Percentiles rank a stretch among this genome's conserved stretches.
These are phyloP conservation scores for Sporormia fimetaria DNA, from an alignment of 495 filamentous ascomycete species.

Conservation along the genomic window DNA sequence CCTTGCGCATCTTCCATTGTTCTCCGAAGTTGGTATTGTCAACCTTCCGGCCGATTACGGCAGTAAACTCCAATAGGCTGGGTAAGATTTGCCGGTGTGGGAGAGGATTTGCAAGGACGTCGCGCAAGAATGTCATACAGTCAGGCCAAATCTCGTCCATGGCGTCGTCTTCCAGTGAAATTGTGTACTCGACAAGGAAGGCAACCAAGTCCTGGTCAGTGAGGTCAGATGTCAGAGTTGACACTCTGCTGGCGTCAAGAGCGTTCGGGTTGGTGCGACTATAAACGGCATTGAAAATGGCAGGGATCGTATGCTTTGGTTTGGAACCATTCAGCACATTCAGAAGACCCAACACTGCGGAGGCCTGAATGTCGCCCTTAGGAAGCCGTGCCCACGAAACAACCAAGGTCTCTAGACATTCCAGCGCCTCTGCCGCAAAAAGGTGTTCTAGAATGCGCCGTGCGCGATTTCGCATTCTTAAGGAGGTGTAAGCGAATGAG, in stretches of 20 bases:
- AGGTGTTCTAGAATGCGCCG: slow-evolving; percentile 82
- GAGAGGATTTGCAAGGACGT: slow-evolving; percentile 86
- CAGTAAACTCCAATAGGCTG: slow-evolving; percentile 75
- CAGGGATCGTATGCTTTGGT: slow-evolving; percentile 85
- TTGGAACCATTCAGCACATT: slow-evolving; percentile 85
- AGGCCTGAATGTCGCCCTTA: slow-evolving; percentile 24
- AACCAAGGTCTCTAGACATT: slow-evolving; percentile 83
- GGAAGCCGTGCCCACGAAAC: slow-evolving; percentile 60
- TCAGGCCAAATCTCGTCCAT: slow-evolving; percentile 98
- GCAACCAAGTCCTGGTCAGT: slow-evolving; percentile 71
- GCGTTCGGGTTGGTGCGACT: slow-evolving; percentile 78
- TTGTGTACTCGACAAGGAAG: slow-evolving; percentile 81
- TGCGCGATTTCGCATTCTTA: slow-evolving; percentile 80
- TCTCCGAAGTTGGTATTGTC: slow-evolving; percentile 98
- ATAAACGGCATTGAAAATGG: slow-evolving; percentile 95
- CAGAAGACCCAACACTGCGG: slow-evolving; percentile 64
- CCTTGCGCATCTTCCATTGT: slow-evolving; percentile 83
- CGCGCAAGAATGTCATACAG: slow-evolving; percentile 80
- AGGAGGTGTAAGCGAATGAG: slow-evolving; percentile 79
- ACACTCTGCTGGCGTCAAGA: slow-evolving; percentile 68
- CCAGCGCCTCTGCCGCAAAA: slow-evolving; percentile 86
- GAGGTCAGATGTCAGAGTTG: slow-evolving; percentile 72
- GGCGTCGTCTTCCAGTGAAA: slow-evolving; percentile 89
- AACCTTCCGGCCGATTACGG: slow-evolving; percentile 81
- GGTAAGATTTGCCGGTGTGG: slow-evolving; percentile 87